Evolutionary conservation across 1,284 basidiomycete genomes (phyloP).

Genomic region (Dichomitus squalens): DNA sequence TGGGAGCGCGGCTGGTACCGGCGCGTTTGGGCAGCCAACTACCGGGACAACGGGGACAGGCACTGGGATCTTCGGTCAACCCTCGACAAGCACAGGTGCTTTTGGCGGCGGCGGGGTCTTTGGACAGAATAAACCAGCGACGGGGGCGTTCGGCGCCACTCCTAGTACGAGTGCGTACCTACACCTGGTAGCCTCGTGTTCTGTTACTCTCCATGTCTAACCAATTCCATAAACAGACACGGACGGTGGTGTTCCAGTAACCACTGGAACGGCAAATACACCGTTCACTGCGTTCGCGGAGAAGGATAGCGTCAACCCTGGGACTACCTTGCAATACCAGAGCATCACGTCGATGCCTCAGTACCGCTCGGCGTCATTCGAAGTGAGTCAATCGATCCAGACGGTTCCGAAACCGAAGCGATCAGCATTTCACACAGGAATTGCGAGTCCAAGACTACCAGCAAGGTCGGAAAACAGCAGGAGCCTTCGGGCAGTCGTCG

Average conservation of each 20-base stretch:
- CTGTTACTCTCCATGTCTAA: background rate
- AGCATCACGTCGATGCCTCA: slow-evolving; percentile 73
- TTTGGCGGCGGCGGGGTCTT: slow-evolving; percentile 41
- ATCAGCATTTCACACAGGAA: slow-evolving; percentile 49
- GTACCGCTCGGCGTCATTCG: slow-evolving; percentile 72
- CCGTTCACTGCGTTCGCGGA: slow-evolving; percentile 56
- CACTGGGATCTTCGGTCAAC: slow-evolving; percentile 28
- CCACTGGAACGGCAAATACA: slow-evolving; percentile 65
- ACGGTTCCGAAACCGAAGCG: slow-evolving; percentile 6
- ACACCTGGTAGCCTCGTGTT: background rate
- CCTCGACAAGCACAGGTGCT: slow-evolving; percentile 27
- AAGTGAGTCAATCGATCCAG: slow-evolving; percentile 45
- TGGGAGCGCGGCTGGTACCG: slow-evolving; percentile 28
- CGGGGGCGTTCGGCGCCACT: slow-evolving; percentile 44
- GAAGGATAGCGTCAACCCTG: slow-evolving; percentile 53
- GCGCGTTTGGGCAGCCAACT: slow-evolving; percentile 27
- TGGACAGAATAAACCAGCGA: slow-evolving; percentile 50
- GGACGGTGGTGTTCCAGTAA: slow-evolving; percentile 48
- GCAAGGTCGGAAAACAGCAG: slow-evolving; percentile 72
- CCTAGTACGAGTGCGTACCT: slow-evolving; percentile 37
- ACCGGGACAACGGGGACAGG: slow-evolving; percentile 16
- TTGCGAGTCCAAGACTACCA: slow-evolving; percentile 74
- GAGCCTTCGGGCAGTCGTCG: slow-evolving; percentile 47
- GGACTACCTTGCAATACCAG: slow-evolving; percentile 62
- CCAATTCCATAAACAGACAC: background rate